Percentiles rank a stretch among this genome's conserved stretches.
Conservation (phyloP, 2,329 filamentous ascomycete species). For the Orbilia brochopaga region DNA sequence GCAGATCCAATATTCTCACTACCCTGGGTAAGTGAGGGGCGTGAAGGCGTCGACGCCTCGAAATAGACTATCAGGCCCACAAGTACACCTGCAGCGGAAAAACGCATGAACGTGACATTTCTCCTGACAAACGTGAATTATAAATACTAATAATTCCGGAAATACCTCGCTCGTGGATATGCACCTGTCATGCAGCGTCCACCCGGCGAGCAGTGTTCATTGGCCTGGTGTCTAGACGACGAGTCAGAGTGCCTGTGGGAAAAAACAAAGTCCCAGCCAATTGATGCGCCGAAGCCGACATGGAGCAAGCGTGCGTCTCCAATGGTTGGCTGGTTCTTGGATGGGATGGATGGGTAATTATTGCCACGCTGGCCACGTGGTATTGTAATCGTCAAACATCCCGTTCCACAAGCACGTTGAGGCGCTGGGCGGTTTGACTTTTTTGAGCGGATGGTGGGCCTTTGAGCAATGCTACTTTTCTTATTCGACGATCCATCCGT, state of each 20-base stretch:
- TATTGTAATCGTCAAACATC: constrained; percentile 23
- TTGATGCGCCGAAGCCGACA: neutral
- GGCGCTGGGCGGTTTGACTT: constrained; percentile 17
- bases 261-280: neutral
- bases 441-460: neutral
- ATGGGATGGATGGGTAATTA: constrained; percentile 9
- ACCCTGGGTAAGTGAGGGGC: too few relatives aligned
- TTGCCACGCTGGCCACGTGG: constrained; percentile 50
- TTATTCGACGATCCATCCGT: neutral
- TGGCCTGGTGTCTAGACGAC: neutral
- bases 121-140: too few relatives aligned
- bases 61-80: too few relatives aligned
- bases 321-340: neutral
- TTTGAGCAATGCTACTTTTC: neutral
- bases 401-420: constrained; percentile 35
- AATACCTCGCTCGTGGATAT: too few relatives aligned
- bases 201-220: too few relatives aligned
- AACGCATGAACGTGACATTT: too few relatives aligned
- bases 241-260: neutral
- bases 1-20: too few relatives aligned
- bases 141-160: too few relatives aligned
- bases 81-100: too few relatives aligned
- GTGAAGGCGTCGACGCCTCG: too few relatives aligned
- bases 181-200: too few relatives aligned
- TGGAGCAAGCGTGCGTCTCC: neutral